Evolutionary conservation across 2,329 filamentous ascomycete genomes (phyloP).

Genomic region (Curvularia lunata): DNA sequence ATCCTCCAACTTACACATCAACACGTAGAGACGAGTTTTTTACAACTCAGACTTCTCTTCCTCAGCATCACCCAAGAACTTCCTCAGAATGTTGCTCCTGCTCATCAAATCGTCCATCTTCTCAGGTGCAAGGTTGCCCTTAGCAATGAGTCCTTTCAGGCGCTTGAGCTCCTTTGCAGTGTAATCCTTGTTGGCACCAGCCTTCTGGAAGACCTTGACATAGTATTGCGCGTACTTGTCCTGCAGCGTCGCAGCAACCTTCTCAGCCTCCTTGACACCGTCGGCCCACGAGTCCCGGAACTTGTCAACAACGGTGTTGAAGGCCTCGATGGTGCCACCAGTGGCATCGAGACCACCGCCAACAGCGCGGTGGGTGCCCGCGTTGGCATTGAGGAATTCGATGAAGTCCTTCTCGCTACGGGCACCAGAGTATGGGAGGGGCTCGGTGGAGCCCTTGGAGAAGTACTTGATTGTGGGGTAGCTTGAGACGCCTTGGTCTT

Average conservation of each 20-base stretch:
- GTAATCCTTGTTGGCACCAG: constrained; percentile 76
- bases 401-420: constrained; percentile 80
- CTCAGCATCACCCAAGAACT: constrained; percentile 68
- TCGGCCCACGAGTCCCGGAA: constrained; percentile 68
- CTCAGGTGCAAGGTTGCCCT: constrained; percentile 81
- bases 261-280: constrained; percentile 73
- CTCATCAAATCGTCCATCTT: constrained; percentile 88
- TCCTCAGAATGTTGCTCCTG: constrained; percentile 86
- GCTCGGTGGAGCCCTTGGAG: constrained; percentile 77
- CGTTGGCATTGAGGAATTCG: constrained; percentile 83
- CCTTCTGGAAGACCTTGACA: constrained; percentile 86
- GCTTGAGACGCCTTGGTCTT: constrained; percentile 77
- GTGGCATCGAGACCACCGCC: constrained; percentile 80
- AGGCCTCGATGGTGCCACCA: constrained; percentile 80
- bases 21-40: constrained; percentile 24
- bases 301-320: constrained; percentile 79
- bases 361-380: constrained; percentile 80
- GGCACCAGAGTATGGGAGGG: constrained; percentile 74
- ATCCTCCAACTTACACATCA: neutral
- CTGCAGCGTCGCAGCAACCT: constrained; percentile 70
- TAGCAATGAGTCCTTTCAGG: constrained; percentile 78
- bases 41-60: constrained; percentile 75
- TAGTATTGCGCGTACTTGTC: constrained; percentile 94
- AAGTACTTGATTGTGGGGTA: constrained; percentile 99
- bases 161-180: constrained; percentile 84